Evolutionary conservation across 495 filamentous ascomycete genomes (phyloP), one percentile per base, ranked within the genome.

Genomic region (Sabuloglossum arenarium): DNA sequence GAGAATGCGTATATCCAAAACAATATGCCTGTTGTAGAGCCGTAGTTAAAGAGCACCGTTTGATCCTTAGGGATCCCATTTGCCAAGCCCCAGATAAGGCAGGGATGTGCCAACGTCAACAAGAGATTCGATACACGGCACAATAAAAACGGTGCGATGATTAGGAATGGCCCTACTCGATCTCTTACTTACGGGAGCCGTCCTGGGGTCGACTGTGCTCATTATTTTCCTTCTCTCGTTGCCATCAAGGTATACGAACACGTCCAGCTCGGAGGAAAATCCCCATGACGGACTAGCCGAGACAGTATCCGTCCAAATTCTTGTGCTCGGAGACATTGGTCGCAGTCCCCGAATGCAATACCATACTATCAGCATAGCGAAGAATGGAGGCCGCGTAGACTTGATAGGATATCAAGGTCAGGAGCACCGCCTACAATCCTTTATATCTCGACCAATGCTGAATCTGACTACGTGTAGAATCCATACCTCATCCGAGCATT

Each of bases 261-360:
- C 47, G 51, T 14, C 51, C 1, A 54, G 25, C 6, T 32, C 14
- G 47, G 47, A 27, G 25, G 19, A 21, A 51, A 54, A 54, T n/a
- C n/a, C 14, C 10, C n/a, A 3, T 39, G 19, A 24, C 19, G 21
- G 21, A 8, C 32, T 23, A 43, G 25, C 19, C 0, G 24, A 50
- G 27, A 24, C 70, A 27, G 68, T 73, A 24, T 75, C 76, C 6
- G 74, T 85, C 27, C 86, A 94, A 63, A 77, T 99, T 32, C 75
- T 97, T n/a, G 91, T 99, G 42, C 76, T 99, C n/a, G 91, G 91
- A 14, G 91, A 99, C 64, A 91, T 99, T 67, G 91, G 91, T 25
- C 79, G 88, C 32, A 94, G 88, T 66, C 91, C 91, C 25, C 85
- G 91, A 58, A 99, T 99, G 91, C 91, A 96, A 66, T 96, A 99